Conservation (phyloP, 108 stramenopile species). For the Skeletonema grethae region DNA sequence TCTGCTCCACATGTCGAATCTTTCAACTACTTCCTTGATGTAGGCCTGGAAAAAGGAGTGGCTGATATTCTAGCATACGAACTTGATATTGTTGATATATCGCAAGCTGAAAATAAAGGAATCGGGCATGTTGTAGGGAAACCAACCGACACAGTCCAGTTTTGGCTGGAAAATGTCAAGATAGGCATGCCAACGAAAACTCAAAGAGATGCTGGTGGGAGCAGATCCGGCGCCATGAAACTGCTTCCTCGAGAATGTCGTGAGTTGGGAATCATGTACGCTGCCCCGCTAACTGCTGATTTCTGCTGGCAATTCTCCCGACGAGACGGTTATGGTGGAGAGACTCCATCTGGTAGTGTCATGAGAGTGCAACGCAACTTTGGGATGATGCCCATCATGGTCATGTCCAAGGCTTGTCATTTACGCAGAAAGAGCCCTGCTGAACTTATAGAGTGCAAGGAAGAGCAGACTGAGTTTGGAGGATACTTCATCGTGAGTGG, state of each 20-base stretch:
- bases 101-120: constrained; percentile 4
- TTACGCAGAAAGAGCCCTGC: constrained; percentile 54
- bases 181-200: constrained; percentile 62
- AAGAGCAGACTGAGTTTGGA: constrained; percentile 93
- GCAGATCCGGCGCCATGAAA: constrained; percentile 19
- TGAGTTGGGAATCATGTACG: constrained; percentile 75
- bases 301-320: constrained; percentile 70
- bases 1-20: constrained; percentile 80
- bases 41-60: constrained; percentile 62
- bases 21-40: constrained; percentile 81
- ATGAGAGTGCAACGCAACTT: constrained; percentile 58
- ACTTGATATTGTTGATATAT: constrained; percentile 62
- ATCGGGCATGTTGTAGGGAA: constrained; percentile 26
- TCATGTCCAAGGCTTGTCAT: constrained; percentile 79
- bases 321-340: constrained; percentile 60
- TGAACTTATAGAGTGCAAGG: constrained; percentile 57
- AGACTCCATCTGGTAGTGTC: constrained; percentile 32
- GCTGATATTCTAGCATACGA: constrained; percentile 69
- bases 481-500: constrained; percentile 98
- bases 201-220: constrained; percentile 7
- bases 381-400: constrained; percentile 97
- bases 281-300: constrained; percentile 70
- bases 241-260: constrained; percentile 84
- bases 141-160: constrained; percentile 47
- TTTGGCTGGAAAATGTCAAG: constrained; percentile 78